A percentile compares a stretch with the other conserved stretches of the same genome.
Evolutionary conservation across 2,329 filamentous ascomycete species (phyloP).

Genomic region (Tolypocladium tropicale): DNA sequence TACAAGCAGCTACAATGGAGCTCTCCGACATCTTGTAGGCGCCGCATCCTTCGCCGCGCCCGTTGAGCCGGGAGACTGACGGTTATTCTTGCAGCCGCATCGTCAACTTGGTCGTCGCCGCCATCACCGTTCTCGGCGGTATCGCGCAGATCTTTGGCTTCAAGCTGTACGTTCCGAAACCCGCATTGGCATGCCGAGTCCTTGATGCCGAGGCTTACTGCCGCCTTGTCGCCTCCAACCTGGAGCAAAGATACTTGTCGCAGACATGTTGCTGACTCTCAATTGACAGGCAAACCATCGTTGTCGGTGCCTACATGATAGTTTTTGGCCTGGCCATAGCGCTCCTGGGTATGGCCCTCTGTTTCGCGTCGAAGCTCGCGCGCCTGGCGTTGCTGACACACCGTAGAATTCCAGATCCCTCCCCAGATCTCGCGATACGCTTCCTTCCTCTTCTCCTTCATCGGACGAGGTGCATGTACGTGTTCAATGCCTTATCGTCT

Average conservation of each 20-base stretch:
- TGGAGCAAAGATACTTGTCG: not conserved
- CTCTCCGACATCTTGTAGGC: slow-evolving; percentile 85
- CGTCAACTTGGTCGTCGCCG: slow-evolving; percentile 82
- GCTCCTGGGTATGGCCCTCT: slow-evolving; percentile 41
- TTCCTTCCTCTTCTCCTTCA: slow-evolving; percentile 95
- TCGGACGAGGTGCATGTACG: slow-evolving; percentile 90
- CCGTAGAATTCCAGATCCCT: slow-evolving; percentile 81
- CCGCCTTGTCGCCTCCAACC: not conserved
- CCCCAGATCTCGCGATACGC: slow-evolving; percentile 88
- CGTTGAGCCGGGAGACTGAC: slow-evolving; percentile 20
- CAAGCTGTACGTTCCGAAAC: slow-evolving; percentile 41
- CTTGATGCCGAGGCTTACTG: not conserved
- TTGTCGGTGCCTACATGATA: slow-evolving; percentile 81
- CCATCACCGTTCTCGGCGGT: slow-evolving; percentile 80
- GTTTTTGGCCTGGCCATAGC: slow-evolving; percentile 76
- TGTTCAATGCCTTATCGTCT: slow-evolving; percentile 12
- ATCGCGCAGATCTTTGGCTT: slow-evolving; percentile 59
- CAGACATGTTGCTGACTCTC: not conserved
- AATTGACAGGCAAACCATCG: slow-evolving; percentile 34
- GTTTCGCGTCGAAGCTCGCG: not conserved
- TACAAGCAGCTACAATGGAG: slow-evolving; percentile 54
- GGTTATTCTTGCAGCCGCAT: slow-evolving; percentile 56
- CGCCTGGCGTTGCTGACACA: slow-evolving; percentile 14
- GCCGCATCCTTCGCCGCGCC: slow-evolving; percentile 1
- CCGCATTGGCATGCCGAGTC: not conserved